A percentile compares a stretch with the other conserved stretches of the same genome.
phyloP scores from a whole-genome alignment of 306 rosid species.

The Pyrus communis region DNA sequence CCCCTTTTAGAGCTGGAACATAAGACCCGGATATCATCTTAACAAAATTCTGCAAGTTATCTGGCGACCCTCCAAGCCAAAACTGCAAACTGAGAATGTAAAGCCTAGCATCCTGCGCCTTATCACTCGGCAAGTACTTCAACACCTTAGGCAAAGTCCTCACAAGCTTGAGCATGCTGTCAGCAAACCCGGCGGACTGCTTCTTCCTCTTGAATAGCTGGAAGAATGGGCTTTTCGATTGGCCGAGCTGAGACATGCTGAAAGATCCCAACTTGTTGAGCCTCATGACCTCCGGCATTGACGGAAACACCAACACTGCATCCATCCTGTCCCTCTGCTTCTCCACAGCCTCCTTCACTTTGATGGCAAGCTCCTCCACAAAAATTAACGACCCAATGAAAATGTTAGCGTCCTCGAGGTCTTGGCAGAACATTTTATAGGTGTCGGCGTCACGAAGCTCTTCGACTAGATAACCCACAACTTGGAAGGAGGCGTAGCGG shows the following conservation, averaged over 20 bases:
- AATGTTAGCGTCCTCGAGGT: slow-evolving; percentile 78
- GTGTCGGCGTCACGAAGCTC: slow-evolving; percentile 66
- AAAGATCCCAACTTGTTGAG: slow-evolving; percentile 83
- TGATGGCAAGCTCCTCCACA: slow-evolving; percentile 91
- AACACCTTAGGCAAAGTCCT: slow-evolving; percentile 90
- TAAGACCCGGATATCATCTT: slow-evolving; percentile 87
- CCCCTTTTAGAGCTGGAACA: slow-evolving; percentile 71
- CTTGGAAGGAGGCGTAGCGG: slow-evolving; percentile 57
- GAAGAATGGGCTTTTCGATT: slow-evolving; percentile 81
- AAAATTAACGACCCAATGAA: slow-evolving; percentile 92
- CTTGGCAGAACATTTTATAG: slow-evolving; percentile 60
- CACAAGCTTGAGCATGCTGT: slow-evolving; percentile 94
- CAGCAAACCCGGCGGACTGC: slow-evolving; percentile 86
- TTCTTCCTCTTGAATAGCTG: slow-evolving; percentile 87
- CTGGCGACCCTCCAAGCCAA: slow-evolving; percentile 98
- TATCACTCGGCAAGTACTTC: slow-evolving; percentile 93
- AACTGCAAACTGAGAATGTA: slow-evolving; percentile 86
- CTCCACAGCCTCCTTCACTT: slow-evolving; percentile 80
- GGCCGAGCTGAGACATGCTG: slow-evolving; percentile 92
- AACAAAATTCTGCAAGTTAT: slow-evolving; percentile 79
- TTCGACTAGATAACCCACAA: slow-evolving; percentile 90
- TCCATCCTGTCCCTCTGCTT: slow-evolving; percentile 81
- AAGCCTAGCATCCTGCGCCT: slow-evolving; percentile 93
- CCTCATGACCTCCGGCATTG: slow-evolving; percentile 99
- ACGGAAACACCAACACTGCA: slow-evolving; percentile 93